Conservation (phyloP, 1,284 basidiomycete species). For the Thelephora terrestris region DNA sequence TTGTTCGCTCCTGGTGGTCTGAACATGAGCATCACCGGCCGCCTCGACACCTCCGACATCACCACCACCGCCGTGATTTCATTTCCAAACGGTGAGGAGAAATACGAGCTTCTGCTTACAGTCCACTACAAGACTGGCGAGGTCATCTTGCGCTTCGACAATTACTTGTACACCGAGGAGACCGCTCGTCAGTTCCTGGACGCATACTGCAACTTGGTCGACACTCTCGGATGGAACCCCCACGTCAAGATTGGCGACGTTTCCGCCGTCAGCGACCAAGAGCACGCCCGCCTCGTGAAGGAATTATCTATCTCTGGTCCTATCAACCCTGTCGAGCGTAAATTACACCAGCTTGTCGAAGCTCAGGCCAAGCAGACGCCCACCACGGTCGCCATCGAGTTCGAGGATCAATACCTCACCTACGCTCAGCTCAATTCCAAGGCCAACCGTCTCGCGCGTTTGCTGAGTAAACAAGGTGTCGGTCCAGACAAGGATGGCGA, state of each 20-base stretch:
- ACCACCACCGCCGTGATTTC: conserved; percentile 10
- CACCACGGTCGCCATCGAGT: conserved; percentile 15
- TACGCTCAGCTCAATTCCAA: conserved; percentile 17
- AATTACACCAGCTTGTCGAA: conserved; percentile 18
- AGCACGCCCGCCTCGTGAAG: conserved; percentile 18
- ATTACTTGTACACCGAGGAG: conserved; percentile 18
- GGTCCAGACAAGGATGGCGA: conserved; percentile 17
- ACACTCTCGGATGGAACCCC: conserved; percentile 14
- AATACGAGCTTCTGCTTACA: conserved; percentile 21
- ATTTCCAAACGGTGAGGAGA: conserved; percentile 19
- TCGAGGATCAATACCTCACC: conserved; percentile 16
- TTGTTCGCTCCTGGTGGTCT: conserved; percentile 20
- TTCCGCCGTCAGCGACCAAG: conserved; percentile 15
- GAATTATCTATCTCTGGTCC: conserved; percentile 13
- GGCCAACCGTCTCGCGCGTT: conserved; percentile 19
- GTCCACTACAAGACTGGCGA: conserved; percentile 17
- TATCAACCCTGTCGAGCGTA: conserved; percentile 10
- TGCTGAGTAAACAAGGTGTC: conserved; percentile 17
- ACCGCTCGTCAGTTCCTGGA: conserved; percentile 19
- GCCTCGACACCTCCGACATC: conserved; percentile 10
- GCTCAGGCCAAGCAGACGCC: conserved; percentile 15
- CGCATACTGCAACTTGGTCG: conserved; percentile 19
- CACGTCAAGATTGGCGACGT: conserved; percentile 16
- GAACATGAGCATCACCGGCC: conserved; percentile 17
- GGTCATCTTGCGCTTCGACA: conserved; percentile 19